phyloP scores from a whole-genome alignment of 768 basidiomycete species.

The Auriscalpium microsporum region DNA sequence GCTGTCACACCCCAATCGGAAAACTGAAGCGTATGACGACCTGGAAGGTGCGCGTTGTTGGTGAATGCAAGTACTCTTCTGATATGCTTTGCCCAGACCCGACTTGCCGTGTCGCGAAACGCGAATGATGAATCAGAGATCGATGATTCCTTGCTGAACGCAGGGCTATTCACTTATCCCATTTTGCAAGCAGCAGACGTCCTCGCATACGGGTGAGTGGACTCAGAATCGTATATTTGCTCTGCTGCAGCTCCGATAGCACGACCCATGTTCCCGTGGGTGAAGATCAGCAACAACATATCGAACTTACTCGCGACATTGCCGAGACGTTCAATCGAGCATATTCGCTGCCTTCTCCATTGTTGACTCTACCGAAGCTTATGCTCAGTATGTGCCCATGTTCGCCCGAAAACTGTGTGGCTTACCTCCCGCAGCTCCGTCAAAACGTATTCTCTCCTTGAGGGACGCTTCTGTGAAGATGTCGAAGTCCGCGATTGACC shows the following conservation, averaged over 20 bases:
- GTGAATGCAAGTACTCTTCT: not conserved
- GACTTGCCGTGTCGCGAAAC: slow-evolving; percentile 67
- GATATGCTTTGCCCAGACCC: slow-evolving; percentile 42
- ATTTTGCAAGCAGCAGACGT: slow-evolving; percentile 93
- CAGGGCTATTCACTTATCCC: slow-evolving; percentile 87
- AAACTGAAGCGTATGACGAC: slow-evolving; percentile 87
- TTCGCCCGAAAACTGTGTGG: not conserved
- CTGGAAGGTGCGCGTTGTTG: slow-evolving; percentile 66
- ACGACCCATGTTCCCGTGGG: slow-evolving; percentile 94
- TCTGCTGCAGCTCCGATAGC: slow-evolving; percentile 28
- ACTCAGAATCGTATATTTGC: not conserved
- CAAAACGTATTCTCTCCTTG: slow-evolving; percentile 78
- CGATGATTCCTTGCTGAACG: slow-evolving; percentile 73
- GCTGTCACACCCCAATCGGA: slow-evolving; percentile 76
- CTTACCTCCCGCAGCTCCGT: slow-evolving; percentile 44
- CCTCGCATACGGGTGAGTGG: slow-evolving; percentile 64
- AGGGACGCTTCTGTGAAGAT: slow-evolving; percentile 83
- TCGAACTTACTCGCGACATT: slow-evolving; percentile 80
- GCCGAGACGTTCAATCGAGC: slow-evolving; percentile 76
- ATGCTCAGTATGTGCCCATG: slow-evolving; percentile 54
- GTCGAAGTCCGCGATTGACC: slow-evolving; percentile 86
- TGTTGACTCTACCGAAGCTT: slow-evolving; percentile 69
- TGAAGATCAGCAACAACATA: slow-evolving; percentile 92
- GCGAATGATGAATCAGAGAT: slow-evolving; percentile 68
- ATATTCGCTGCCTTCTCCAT: slow-evolving; percentile 35